A percentile compares a stretch with the other conserved stretches of the same genome.
Conservation (phyloP, 495 filamentous ascomycete species). For the Xylaria curta region DNA sequence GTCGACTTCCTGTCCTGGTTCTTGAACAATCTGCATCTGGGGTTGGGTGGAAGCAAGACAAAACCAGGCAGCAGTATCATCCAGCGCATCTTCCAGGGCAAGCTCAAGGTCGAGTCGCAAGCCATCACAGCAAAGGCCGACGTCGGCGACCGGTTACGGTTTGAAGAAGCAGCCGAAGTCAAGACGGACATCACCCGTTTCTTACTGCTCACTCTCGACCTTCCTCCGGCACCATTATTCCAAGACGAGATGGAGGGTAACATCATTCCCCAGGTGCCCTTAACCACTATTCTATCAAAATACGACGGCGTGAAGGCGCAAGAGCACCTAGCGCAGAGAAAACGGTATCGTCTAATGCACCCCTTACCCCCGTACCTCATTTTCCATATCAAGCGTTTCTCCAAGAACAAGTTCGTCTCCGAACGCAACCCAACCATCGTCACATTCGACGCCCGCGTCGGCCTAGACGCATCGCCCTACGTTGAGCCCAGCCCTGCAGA, state of each 20-base stretch:
- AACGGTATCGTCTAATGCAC: slow-evolving; percentile 88
- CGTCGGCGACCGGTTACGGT: slow-evolving; percentile 84
- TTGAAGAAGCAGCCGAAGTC: slow-evolving; percentile 87
- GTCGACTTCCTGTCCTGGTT: slow-evolving; percentile 98
- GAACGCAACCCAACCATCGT: slow-evolving; percentile 99
- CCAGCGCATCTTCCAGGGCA: slow-evolving; percentile 92
- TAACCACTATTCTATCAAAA: slow-evolving; percentile 88
- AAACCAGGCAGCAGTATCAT: slow-evolving; percentile 83
- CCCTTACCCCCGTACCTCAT: slow-evolving; percentile 90
- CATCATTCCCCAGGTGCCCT: slow-evolving; percentile 94
- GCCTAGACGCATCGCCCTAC: slow-evolving; percentile 86
- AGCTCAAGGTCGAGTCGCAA: slow-evolving; percentile 90
- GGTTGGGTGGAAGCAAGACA: slow-evolving; percentile 86
- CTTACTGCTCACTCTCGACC: slow-evolving; percentile 88
- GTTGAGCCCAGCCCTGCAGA: slow-evolving; percentile 61
- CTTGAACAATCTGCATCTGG: slow-evolving; percentile 90
- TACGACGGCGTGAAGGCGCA: slow-evolving; percentile 91
- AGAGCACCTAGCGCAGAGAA: slow-evolving; percentile 83
- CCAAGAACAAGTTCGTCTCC: slow-evolving; percentile 90
- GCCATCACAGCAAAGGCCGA: slow-evolving; percentile 92
- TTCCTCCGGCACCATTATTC: slow-evolving; percentile 94
- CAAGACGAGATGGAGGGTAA: slow-evolving; percentile 88
- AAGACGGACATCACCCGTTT: slow-evolving; percentile 78
- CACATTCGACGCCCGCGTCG: slow-evolving; percentile 78
- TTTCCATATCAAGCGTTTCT: slow-evolving; percentile 98